A percentile compares a stretch with the other conserved stretches of the same genome.
Conservation (phyloP, 352 stramenopile genomes). For the Phytophthora cajani region DNA sequence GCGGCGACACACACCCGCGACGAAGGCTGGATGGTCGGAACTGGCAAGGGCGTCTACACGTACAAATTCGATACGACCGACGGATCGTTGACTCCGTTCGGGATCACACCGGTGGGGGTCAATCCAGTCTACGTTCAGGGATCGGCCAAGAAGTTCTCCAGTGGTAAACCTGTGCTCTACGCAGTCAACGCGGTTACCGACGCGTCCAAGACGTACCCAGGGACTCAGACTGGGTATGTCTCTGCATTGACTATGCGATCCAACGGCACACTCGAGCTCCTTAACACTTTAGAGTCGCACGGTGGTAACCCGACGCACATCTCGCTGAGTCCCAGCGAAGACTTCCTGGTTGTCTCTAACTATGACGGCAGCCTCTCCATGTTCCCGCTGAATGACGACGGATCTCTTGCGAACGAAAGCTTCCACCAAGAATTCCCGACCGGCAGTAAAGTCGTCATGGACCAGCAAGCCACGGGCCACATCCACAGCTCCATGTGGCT, state of each 20-base stretch:
- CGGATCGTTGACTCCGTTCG: slow-evolving; percentile 39
- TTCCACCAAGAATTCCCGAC: slow-evolving; percentile 47
- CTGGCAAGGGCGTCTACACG: slow-evolving; percentile 54
- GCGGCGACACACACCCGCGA: slow-evolving; percentile 62
- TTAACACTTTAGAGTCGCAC: slow-evolving; percentile 52
- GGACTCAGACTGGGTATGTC: slow-evolving; percentile 50
- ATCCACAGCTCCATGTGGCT: slow-evolving; percentile 69
- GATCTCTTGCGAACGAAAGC: slow-evolving; percentile 33
- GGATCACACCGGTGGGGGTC: slow-evolving; percentile 43
- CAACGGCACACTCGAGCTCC: slow-evolving; percentile 36
- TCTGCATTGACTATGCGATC: slow-evolving; percentile 34
- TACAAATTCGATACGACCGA: slow-evolving; percentile 51
- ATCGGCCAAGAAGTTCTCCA: slow-evolving; percentile 25
- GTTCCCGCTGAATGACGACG: slow-evolving; percentile 47
- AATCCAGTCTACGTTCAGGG: slow-evolving; percentile 57
- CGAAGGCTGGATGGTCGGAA: slow-evolving; percentile 62
- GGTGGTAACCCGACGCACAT: slow-evolving; percentile 49
- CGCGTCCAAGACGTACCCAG: slow-evolving; percentile 19
- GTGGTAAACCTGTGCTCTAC: slow-evolving; percentile 39
- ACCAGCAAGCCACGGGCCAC: slow-evolving; percentile 47
- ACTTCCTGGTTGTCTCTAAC: slow-evolving; percentile 59
- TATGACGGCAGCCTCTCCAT: slow-evolving; percentile 62
- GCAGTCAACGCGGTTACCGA: slow-evolving; percentile 53
- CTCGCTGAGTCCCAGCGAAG: slow-evolving; percentile 47
- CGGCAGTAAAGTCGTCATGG: slow-evolving; percentile 41